A percentile compares a stretch with the other conserved stretches of the same genome.
These are phyloP conservation scores for Fusarium globosum DNA, from an alignment of 2,329 filamentous ascomycete species.

Conservation along the genomic window DNA sequence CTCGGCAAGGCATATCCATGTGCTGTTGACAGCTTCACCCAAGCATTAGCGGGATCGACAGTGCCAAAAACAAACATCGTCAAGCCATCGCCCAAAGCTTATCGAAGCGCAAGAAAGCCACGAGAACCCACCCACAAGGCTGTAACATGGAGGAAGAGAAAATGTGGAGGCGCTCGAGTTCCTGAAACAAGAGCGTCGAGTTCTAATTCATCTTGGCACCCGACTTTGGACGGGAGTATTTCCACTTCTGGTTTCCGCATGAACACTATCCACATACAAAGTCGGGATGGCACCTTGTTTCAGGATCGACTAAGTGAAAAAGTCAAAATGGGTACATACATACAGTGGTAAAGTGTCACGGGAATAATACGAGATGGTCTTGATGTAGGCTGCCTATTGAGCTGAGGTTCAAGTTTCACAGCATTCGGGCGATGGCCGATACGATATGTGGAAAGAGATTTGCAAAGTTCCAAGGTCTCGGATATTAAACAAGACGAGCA, in stretches of 20 bases:
- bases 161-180: conserved; percentile 21
- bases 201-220: conserved; percentile 16
- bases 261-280: conserved; percentile 15
- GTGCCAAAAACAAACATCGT: neutral
- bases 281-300: conserved; percentile 32
- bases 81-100: conserved; percentile 10
- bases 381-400: conserved; percentile 18
- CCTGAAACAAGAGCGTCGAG: conserved; percentile 16
- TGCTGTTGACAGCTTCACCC: neutral
- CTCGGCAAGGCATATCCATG: neutral
- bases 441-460: conserved; percentile 16
- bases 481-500: conserved; percentile 11
- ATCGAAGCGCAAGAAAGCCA: conserved; percentile 3
- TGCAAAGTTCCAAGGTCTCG: neutral
- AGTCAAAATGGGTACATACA: neutral
- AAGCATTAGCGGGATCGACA: neutral
- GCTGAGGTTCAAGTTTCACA: conserved; percentile 26
- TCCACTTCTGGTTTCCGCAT: conserved; percentile 24
- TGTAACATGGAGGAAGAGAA: conserved; percentile 11
- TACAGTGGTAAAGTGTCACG: neutral
- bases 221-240: conserved; percentile 17
- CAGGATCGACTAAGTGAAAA: conserved; percentile 6
- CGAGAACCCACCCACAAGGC: conserved; percentile 30
- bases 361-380: conserved; percentile 17
- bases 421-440: conserved; percentile 34